Percentiles rank a stretch among this genome's conserved stretches.
Conservation (phyloP, 805 yeast species). For the Candida taoyuanica region DNA sequence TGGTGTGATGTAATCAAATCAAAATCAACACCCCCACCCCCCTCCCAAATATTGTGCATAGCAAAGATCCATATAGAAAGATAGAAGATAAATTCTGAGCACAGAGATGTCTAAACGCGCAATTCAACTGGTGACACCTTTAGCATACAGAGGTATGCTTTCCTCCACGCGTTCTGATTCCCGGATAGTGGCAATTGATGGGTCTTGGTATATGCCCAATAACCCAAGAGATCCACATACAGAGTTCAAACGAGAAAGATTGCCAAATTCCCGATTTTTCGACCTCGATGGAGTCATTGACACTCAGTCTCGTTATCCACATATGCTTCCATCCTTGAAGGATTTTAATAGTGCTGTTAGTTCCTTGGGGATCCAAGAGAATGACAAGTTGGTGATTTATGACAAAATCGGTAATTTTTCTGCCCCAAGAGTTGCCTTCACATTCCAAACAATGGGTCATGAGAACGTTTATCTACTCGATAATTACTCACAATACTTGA, state of each 20-base stretch:
- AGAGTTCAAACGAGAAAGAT: slow-evolving; percentile 56
- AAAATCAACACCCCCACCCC: too few species aligned
- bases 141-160: slow-evolving; percentile 22
- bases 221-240: slow-evolving; percentile 51
- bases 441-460: slow-evolving; percentile 77
- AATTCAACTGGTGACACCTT: slow-evolving; percentile 23
- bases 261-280: slow-evolving; percentile 65
- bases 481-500: slow-evolving; percentile 53
- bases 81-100: too few species aligned
- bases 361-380: slow-evolving; percentile 48
- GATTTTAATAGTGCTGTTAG: slow-evolving; percentile 52
- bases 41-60: too few species aligned
- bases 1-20: neutral
- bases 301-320: slow-evolving; percentile 64
- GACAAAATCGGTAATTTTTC: slow-evolving; percentile 84
- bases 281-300: slow-evolving; percentile 73
- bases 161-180: slow-evolving; percentile 15
- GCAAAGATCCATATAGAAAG: too few species aligned
- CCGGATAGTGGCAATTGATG: slow-evolving; percentile 63
- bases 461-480: slow-evolving; percentile 62
- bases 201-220: slow-evolving; percentile 92
- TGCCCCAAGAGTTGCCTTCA: slow-evolving; percentile 92
- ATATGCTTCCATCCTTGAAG: slow-evolving; percentile 72
- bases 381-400: slow-evolving; percentile 71
- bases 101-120: slow-evolving; percentile 24